A percentile compares a stretch with the other conserved stretches of the same genome.
These are phyloP conservation scores for Wallacemonas sp. DNA, from an alignment of 208 protist species.

Conservation along the genomic window DNA sequence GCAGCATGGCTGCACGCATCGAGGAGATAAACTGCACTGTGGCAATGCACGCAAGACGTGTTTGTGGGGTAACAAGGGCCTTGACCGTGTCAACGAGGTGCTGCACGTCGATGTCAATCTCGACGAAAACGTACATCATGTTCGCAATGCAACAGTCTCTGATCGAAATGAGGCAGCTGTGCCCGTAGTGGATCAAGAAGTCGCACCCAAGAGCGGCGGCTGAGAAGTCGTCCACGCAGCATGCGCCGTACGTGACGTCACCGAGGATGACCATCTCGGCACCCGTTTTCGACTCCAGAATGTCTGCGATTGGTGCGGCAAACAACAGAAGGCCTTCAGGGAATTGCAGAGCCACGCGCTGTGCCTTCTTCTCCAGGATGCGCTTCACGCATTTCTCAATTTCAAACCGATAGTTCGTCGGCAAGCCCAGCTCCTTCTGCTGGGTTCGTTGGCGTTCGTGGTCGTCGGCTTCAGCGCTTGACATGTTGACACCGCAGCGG, in stretches of 20 bases:
- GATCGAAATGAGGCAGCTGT: conserved; percentile 96
- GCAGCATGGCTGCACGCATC: conserved; percentile 84
- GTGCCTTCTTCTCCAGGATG: conserved; percentile 84
- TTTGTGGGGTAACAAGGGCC: conserved; percentile 78
- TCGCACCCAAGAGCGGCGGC: conserved; percentile 95
- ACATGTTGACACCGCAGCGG: conserved; percentile 5
- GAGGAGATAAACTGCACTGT: conserved; percentile 98
- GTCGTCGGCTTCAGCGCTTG: neutral
- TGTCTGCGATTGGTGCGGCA: conserved; percentile 96
- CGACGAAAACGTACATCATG: conserved; percentile 99
- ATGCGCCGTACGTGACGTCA: conserved; percentile 99
- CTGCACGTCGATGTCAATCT: conserved; percentile 97
- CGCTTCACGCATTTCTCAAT: conserved; percentile 98
- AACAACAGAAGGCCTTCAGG: conserved; percentile 98
- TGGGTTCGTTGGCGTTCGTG: conserved; percentile 7
- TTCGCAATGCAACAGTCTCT: conserved; percentile 90
- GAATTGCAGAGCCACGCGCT: conserved; percentile 97
- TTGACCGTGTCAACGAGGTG: conserved; percentile 97
- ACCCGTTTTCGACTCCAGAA: conserved; percentile 89
- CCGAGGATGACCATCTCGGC: conserved; percentile 97
- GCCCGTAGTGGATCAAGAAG: conserved; percentile 99
- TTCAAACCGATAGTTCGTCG: conserved; percentile 98
- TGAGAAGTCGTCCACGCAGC: conserved; percentile 99
- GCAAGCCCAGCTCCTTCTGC: conserved; percentile 64
- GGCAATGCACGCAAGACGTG: conserved; percentile 89